Conservation (phyloP, 768 basidiomycete species). For the Megacollybia marginata region DNA sequence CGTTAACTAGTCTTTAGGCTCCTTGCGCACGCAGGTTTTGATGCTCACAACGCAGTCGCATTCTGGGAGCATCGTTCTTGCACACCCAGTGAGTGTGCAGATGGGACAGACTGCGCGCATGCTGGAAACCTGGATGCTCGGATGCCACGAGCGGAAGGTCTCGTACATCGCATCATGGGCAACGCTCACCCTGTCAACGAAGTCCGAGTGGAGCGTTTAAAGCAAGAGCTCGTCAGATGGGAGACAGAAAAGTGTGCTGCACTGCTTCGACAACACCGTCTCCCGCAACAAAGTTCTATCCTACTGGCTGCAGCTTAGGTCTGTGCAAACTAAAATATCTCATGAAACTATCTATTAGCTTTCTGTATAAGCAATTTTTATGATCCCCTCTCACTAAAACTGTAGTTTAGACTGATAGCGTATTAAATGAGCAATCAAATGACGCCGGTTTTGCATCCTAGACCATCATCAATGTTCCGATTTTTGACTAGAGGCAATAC, state of each 20-base stretch:
- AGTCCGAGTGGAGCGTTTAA: conserved; percentile 52
- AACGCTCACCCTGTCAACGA: conserved; percentile 63
- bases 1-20: conserved; percentile 39
- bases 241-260: conserved; percentile 38
- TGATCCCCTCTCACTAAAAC: too few relatives aligned
- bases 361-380: too few relatives aligned
- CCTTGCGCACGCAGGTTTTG: conserved; percentile 89
- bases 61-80: conserved; percentile 64
- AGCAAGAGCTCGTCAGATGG: conserved; percentile 68
- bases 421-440: too few relatives aligned
- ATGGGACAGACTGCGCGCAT: conserved; percentile 38
- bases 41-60: conserved; percentile 70
- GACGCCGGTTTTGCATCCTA: too few relatives aligned
- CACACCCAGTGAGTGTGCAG: not conserved
- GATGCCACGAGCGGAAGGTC: conserved; percentile 9
- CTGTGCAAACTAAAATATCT: not conserved
- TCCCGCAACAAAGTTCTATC: conserved; percentile 4
- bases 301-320: not conserved
- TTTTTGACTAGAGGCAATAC: too few relatives aligned
- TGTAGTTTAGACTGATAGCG: too few relatives aligned
- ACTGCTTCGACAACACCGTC: conserved; percentile 3
- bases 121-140: conserved; percentile 13
- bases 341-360: too few relatives aligned
- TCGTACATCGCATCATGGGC: conserved; percentile 43
- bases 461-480: too few relatives aligned